A percentile compares a stretch with the other conserved stretches of the same genome.
Conservation (phyloP, 768 basidiomycete genomes). For the Pleurotus ostreatus region DNA sequence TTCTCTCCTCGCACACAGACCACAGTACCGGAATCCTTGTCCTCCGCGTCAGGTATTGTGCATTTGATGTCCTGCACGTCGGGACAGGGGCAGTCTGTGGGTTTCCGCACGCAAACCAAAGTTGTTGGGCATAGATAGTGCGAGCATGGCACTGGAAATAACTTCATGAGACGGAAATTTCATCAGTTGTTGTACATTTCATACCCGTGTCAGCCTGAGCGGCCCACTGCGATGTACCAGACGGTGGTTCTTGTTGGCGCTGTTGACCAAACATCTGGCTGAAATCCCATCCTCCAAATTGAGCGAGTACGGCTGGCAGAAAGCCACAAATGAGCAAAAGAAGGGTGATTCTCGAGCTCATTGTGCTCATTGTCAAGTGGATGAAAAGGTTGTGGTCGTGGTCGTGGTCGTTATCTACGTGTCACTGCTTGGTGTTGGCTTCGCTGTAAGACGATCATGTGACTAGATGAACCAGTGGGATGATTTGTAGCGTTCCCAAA, state of each 20-base stretch:
- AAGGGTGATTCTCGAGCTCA: conserved; percentile 13
- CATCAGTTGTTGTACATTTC: neutral
- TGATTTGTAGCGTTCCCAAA: too few relatives aligned
- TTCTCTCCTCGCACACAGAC: conserved; percentile 65
- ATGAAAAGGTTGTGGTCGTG: too few relatives aligned
- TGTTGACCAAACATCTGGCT: conserved; percentile 71
- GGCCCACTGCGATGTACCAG: conserved; percentile 59
- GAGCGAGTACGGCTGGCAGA: conserved; percentile 43
- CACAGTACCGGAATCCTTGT: conserved; percentile 52
- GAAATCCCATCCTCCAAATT: conserved; percentile 69
- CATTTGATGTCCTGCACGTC: conserved; percentile 75
- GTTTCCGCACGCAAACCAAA: conserved; percentile 60
- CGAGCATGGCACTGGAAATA: conserved; percentile 62
- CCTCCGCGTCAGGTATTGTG: conserved; percentile 58
- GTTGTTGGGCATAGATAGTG: conserved; percentile 75
- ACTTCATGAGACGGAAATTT: neutral
- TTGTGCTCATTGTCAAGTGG: neutral
- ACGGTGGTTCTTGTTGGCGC: conserved; percentile 49
- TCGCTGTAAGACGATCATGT: too few relatives aligned
- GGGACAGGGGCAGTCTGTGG: conserved; percentile 76
- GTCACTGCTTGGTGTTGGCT: too few relatives aligned
- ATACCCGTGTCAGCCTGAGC: conserved; percentile 62
- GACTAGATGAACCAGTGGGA: too few relatives aligned
- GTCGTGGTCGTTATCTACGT: too few relatives aligned
- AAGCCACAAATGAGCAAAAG: conserved; percentile 32